Conservation (phyloP, 345 rosid genomes). For the Raphanus raphanistrum region DNA sequence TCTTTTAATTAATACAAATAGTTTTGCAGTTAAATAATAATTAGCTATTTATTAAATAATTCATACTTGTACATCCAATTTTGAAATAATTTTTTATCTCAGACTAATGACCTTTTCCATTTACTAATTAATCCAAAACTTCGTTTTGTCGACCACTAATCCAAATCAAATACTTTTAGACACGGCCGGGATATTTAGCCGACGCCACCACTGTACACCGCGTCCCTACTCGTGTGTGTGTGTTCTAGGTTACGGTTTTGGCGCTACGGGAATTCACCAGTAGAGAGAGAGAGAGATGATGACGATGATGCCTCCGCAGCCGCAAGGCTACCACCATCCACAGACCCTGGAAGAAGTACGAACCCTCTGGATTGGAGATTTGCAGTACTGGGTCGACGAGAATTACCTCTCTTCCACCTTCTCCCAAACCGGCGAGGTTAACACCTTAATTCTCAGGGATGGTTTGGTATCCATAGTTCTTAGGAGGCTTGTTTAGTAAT, state of each 20-base stretch:
- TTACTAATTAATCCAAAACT: no score
- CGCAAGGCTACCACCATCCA: constrained; percentile 82
- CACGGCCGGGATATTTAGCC: not conserved
- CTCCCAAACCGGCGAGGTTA: constrained; percentile 94
- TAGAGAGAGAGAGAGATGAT: not conserved
- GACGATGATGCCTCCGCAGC: constrained; percentile 29
- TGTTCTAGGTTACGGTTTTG: not conserved
- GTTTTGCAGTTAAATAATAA: not conserved
- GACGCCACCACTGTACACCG: not conserved
- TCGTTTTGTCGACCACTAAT: no score
- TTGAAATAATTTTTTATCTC: no score
- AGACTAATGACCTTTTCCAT: no score
- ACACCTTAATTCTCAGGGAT: not conserved
- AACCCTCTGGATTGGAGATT: constrained; percentile 98
- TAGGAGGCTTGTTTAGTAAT: no score
- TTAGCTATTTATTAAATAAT: not conserved
- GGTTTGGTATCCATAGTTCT: no score
- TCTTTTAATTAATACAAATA: not conserved
- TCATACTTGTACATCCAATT: not conserved
- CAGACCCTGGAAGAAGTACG: constrained; percentile 84
- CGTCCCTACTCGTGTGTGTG: not conserved
- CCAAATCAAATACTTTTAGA: not conserved
- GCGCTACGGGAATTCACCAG: not conserved
- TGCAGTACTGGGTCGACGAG: constrained; percentile 95
- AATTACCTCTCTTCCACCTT: constrained; percentile 82